A percentile compares a stretch with the other conserved stretches of the same genome.
Evolutionary conservation across 1,284 basidiomycete species (phyloP).

Genomic region (Marasmius oreades): DNA sequence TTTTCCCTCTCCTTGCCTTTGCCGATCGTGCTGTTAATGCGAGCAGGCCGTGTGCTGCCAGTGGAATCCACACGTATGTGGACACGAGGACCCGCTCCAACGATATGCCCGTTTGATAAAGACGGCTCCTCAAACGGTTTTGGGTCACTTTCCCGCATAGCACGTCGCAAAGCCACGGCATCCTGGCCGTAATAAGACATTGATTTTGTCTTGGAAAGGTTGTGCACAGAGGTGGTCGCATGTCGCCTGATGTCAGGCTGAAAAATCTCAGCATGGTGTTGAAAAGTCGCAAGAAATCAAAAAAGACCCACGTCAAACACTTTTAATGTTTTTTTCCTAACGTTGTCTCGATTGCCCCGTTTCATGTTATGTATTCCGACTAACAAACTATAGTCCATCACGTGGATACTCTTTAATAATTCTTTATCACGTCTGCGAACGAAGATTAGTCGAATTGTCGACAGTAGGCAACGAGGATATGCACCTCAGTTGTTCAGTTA

Average conservation of each 20-base stretch:
- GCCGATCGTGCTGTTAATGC: neutral
- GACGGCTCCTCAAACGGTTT: constrained; percentile 60
- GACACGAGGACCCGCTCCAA: constrained; percentile 48
- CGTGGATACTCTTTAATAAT: constrained; percentile 77
- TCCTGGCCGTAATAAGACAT: constrained; percentile 31
- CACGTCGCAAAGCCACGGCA: constrained; percentile 80
- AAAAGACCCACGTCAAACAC: constrained; percentile 65
- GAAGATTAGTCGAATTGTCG: neutral
- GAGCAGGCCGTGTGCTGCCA: constrained; percentile 34
- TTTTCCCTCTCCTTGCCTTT: constrained; percentile 1
- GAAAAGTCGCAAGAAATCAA: neutral
- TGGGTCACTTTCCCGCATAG: constrained; percentile 81
- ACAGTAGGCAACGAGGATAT: neutral
- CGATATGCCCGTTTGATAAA: neutral
- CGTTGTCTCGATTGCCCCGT: constrained; percentile 87
- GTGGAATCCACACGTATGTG: constrained; percentile 42
- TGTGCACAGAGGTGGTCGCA: constrained; percentile 1
- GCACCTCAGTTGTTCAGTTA: constrained; percentile 77
- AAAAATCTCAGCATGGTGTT: neutral
- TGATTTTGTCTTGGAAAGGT: constrained; percentile 3
- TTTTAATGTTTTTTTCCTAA: constrained; percentile 85
- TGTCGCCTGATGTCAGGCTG: constrained; percentile 2
- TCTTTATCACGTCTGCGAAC: constrained; percentile 69
- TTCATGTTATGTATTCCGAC: constrained; percentile 93
- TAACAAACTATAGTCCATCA: constrained; percentile 97